These are phyloP conservation scores for Heracleum sosnowskyi DNA, from an alignment of 129 eudicot species.

Conservation along the genomic window DNA sequence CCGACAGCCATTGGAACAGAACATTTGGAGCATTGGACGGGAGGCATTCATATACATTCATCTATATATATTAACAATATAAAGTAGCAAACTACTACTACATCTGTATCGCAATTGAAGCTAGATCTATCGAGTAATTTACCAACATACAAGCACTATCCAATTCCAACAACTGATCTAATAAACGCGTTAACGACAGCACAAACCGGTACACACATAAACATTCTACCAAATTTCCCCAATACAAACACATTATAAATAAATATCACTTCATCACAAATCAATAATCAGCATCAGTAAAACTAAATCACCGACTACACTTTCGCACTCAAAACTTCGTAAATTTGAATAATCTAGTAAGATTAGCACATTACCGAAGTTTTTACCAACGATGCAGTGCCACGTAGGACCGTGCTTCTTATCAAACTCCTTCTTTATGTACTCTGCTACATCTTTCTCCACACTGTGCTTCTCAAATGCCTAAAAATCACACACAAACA, in stretches of 20 bases:
- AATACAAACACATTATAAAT: not conserved
- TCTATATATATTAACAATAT: not conserved
- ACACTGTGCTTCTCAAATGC: constrained; percentile 93
- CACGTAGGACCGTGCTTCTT: constrained; percentile 93
- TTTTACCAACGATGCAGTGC: constrained; percentile 99
- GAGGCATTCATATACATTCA: not conserved
- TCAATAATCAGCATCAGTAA: not conserved
- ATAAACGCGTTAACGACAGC: not conserved
- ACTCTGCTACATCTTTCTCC: constrained; percentile 97
- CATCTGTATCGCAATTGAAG: not conserved
- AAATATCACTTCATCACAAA: not conserved
- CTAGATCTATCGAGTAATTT: not conserved
- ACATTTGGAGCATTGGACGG: not conserved
- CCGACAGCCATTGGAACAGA: not conserved
- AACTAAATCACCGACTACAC: too few relatives aligned
- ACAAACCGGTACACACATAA: not conserved
- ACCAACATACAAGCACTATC: not conserved
- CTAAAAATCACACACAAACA: constrained; percentile 19
- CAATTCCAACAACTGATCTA: not conserved
- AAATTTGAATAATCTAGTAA: not conserved
- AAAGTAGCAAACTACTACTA: too few relatives aligned
- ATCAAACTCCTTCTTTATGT: constrained; percentile 91
- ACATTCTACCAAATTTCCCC: not conserved
- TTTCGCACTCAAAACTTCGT: not conserved
- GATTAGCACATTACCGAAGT: constrained; percentile 48